Evolutionary conservation across 306 rosid species (phyloP).

Genomic region (Glycine latifolia): DNA sequence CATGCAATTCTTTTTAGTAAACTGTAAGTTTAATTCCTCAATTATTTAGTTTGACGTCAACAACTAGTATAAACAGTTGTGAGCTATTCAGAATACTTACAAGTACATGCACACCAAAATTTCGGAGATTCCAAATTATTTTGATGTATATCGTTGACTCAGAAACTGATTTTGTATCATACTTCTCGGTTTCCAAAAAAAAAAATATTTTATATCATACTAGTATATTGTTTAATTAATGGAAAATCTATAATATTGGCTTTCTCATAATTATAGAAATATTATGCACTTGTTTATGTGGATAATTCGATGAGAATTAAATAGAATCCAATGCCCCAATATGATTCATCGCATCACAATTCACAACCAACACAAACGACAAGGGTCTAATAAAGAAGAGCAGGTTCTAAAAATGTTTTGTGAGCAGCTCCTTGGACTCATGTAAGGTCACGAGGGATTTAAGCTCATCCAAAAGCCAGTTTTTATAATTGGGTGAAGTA

Average conservation of each 20-base stretch:
- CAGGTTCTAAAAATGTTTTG: slow-evolving; percentile 9
- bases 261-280: not conserved
- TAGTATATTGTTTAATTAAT: not conserved
- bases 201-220: not conserved
- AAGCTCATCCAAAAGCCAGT: slow-evolving; percentile 40
- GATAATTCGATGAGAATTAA: slow-evolving; percentile 6
- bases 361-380: slow-evolving; percentile 33
- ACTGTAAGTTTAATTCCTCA: too few species aligned
- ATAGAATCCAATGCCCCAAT: not conserved
- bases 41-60: too few species aligned
- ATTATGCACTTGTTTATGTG: not conserved
- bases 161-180: slow-evolving; percentile 3
- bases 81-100: not conserved
- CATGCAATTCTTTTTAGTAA: too few species aligned
- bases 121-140: not conserved
- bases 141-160: not conserved
- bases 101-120: not conserved
- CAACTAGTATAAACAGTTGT: too few species aligned
- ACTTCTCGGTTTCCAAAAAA: not conserved
- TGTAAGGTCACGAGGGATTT: slow-evolving; percentile 45
- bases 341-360: slow-evolving; percentile 2
- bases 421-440: slow-evolving; percentile 27
- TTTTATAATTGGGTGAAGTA: slow-evolving; percentile 27
- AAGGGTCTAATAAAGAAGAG: not conserved
- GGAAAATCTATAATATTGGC: not conserved